These are phyloP conservation scores for Candida sp. DNA, from an alignment of 1,139 yeast genomes.

Conservation along the genomic window DNA sequence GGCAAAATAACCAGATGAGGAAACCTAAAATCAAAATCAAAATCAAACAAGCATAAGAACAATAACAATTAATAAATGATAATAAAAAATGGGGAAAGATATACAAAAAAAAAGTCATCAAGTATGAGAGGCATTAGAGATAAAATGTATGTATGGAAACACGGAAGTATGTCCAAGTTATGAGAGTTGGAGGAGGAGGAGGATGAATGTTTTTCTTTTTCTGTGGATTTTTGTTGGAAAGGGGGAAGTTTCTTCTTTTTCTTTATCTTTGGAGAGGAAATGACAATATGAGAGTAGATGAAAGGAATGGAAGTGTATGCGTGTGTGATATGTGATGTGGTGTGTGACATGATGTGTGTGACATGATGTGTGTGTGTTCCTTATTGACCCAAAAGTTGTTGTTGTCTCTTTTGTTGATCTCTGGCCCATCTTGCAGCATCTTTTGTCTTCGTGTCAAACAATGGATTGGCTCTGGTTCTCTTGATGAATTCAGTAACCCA, in stretches of 20 bases:
- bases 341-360: constrained; percentile 20
- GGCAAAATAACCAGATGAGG: neutral
- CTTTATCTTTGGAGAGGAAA: neutral
- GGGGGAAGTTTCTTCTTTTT: neutral
- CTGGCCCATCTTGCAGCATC: constrained; percentile 98
- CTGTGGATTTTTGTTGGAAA: neutral
- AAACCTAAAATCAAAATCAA: neutral
- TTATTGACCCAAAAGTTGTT: constrained; percentile 11
- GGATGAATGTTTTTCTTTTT: neutral
- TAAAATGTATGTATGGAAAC: constrained; percentile 3
- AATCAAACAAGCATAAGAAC: constrained; percentile 1
- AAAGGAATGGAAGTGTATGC: neutral
- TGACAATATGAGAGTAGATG: neutral
- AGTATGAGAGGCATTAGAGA: constrained; percentile 10
- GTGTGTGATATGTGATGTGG: neutral
- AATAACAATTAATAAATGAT: neutral
- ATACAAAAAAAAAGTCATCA: constrained; percentile 2
- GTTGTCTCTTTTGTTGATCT: constrained; percentile 75
- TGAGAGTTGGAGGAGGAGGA: constrained; percentile 2
- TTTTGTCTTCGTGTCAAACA: constrained; percentile 68
- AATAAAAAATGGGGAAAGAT: neutral
- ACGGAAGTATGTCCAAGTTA: neutral
- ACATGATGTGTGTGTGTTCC: constrained; percentile 9
- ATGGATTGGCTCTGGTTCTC: constrained; percentile 66
- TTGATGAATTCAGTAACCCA: constrained; percentile 85